Percentiles rank a stretch among this genome's conserved stretches.
These are phyloP conservation scores for Colletotrichum abscissum DNA, from an alignment of 2,329 filamentous ascomycete genomes.

Conservation along the genomic window DNA sequence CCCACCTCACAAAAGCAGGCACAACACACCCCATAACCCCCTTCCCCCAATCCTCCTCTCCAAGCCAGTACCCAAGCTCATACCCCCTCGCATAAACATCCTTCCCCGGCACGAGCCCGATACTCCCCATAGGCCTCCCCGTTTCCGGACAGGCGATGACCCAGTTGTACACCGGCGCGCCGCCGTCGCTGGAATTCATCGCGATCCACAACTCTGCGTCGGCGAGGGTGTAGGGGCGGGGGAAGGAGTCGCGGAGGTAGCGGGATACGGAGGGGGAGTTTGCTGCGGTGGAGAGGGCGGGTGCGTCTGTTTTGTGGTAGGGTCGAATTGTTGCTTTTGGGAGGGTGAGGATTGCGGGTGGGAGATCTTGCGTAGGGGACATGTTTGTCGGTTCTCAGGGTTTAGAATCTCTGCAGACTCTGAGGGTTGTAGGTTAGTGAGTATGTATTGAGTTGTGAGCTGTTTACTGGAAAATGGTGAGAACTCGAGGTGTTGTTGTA, in stretches of 20 bases:
- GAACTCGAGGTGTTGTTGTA: neutral
- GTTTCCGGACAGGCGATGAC: conserved; percentile 16
- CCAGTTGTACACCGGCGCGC: conserved; percentile 15
- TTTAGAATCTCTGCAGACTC: no score
- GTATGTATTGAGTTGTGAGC: neutral
- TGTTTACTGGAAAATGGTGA: neutral
- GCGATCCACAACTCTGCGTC: conserved; percentile 52
- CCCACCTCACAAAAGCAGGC: conserved; percentile 54
- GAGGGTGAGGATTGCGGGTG: conserved; percentile 21
- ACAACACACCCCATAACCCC: conserved; percentile 56
- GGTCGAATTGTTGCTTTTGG: conserved; percentile 50
- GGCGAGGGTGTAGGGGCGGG: conserved; percentile 56
- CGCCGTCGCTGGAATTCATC: conserved; percentile 9
- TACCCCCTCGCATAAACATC: conserved; percentile 55
- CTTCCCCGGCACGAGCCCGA: conserved; percentile 51
- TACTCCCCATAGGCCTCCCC: conserved; percentile 46
- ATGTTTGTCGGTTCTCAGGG: neutral
- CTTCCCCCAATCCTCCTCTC: conserved; percentile 54
- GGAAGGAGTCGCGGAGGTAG: conserved; percentile 58
- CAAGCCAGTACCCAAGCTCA: conserved; percentile 63
- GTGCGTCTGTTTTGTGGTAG: conserved; percentile 51
- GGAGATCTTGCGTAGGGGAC: neutral
- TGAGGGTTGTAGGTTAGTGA: neutral
- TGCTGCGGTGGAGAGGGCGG: conserved; percentile 45
- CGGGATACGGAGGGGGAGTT: conserved; percentile 51